Percentiles rank a stretch among this genome's conserved stretches.
These are phyloP conservation scores for Achaetomiella virescens DNA, from an alignment of 495 filamentous ascomycete species.

Conservation along the genomic window DNA sequence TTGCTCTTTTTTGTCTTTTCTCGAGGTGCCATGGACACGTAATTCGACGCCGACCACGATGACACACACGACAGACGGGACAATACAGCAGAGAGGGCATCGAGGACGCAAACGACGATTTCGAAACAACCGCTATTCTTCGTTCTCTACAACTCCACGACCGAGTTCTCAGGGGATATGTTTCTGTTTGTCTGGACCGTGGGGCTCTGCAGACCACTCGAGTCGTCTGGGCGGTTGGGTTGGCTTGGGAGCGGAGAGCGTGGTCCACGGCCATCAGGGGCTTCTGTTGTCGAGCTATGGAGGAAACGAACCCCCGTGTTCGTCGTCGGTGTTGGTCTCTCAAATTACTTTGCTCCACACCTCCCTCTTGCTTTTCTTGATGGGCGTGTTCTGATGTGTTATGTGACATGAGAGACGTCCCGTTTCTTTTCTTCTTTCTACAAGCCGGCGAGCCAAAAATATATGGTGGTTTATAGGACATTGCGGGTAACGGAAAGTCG, in stretches of 20 bases:
- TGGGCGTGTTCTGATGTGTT: background rate
- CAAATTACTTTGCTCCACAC: slow-evolving; percentile 5
- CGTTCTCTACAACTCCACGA: no score
- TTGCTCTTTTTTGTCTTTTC: slow-evolving; percentile 7
- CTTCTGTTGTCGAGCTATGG: background rate
- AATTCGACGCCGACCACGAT: background rate
- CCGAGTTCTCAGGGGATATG: no score
- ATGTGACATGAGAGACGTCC: background rate
- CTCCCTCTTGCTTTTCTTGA: background rate
- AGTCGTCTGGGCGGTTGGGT: background rate
- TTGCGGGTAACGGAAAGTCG: background rate
- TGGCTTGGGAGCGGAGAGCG: background rate
- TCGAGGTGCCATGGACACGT: background rate
- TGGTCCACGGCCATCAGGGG: background rate
- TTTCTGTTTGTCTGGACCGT: no score
- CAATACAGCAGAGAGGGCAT: background rate
- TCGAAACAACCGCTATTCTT: no score
- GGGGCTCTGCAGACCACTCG: background rate
- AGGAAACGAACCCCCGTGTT: background rate
- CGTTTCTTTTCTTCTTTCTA: background rate
- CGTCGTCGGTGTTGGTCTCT: background rate
- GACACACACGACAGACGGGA: background rate
- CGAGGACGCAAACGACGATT: background rate
- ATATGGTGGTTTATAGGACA: background rate
- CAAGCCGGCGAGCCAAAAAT: background rate